Evolutionary conservation across 179 eudicot species (phyloP), one percentile per base, ranked within the genome.

Genomic region (Spinacia oleracea): DNA sequence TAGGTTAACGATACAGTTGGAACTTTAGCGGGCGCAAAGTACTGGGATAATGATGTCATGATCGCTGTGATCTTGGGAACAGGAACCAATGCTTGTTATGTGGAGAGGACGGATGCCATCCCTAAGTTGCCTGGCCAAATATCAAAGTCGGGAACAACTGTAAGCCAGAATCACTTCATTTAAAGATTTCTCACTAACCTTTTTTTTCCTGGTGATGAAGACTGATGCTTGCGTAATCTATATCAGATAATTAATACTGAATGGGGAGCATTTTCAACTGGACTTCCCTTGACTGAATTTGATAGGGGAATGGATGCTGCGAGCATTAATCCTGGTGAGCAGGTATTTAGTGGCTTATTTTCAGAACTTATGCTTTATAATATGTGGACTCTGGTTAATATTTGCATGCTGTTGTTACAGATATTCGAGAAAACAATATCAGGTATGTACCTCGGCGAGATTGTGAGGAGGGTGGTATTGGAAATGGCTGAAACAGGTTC

Each of bases 1-100:
- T 83, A 93, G 98, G 97, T 93, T 29, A 91, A 93, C 73, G 98
- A 93, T 72, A 80, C 97, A 11, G 97, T 93, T 53, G 98, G 87
- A 80, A 87, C 97, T 46, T 84, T 93, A 59, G 98, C 94, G 14
- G 93, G 94, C 72, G 93, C 92, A 48, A 88, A 84, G 80, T 93
- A 93, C 72, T 89, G 90, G 91, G 94, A 93, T 75, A 83, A 90
- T 43, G 94, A 91, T 80, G 93, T 88, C 73, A 86, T 88, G 90
- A 88, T 86, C 60, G 94, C 98, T 1, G 94, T 93, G 40, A 90
- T 91, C 79, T 84, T 93, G 56, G 98, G 98, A 69, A 93, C 97
- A 0, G 98, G 98, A 73, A 93, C 98, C 56, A 93, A 90, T 67
- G 98, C 98, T 12, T 91, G 92, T 74, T 93, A 93, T 67, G 86